Evolutionary conservation across 805 yeast genomes (phyloP).

Genomic region (Candida stauntonica): DNA sequence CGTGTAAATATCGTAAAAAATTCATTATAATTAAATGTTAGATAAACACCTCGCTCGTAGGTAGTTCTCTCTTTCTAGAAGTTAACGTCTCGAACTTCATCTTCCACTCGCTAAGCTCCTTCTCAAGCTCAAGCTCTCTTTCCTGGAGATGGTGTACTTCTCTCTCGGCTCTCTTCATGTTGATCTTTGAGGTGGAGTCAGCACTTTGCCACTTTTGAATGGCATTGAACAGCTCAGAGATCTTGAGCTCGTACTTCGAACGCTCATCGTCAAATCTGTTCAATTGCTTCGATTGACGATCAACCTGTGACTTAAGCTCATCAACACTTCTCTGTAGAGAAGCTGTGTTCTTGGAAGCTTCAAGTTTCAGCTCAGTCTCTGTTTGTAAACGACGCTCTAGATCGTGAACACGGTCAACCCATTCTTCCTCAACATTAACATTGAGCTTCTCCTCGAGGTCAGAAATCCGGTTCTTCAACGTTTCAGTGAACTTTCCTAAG

Average conservation of each 20-base stretch:
- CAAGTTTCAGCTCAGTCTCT: slow-evolving; percentile 44
- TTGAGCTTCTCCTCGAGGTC: slow-evolving; percentile 45
- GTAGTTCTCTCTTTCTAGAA: slow-evolving; percentile 17
- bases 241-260: slow-evolving; percentile 47
- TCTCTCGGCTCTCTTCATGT: slow-evolving; percentile 46
- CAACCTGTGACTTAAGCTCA: slow-evolving; percentile 48
- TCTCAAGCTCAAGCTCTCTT: slow-evolving; percentile 46
- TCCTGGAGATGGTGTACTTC: slow-evolving; percentile 55
- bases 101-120: slow-evolving; percentile 56
- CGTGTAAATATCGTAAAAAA: no score
- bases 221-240: slow-evolving; percentile 41
- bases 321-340: slow-evolving; percentile 49
- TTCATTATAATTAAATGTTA: slow-evolving; percentile 3
- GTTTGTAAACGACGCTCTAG: slow-evolving; percentile 47
- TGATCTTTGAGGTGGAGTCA: slow-evolving; percentile 41
- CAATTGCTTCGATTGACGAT: slow-evolving; percentile 46
- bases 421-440: slow-evolving; percentile 48
- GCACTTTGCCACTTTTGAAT: slow-evolving; percentile 39
- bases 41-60: slow-evolving; percentile 26
- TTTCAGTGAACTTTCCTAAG: slow-evolving; percentile 49
- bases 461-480: slow-evolving; percentile 42
- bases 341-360: slow-evolving; percentile 46
- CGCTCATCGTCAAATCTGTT: slow-evolving; percentile 56
- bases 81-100: slow-evolving; percentile 30
- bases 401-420: slow-evolving; percentile 52